Evolutionary conservation across 129 eudicot genomes (phyloP), one percentile per base, ranked within the genome.

Genomic region (Heracleum sosnowskyi): DNA sequence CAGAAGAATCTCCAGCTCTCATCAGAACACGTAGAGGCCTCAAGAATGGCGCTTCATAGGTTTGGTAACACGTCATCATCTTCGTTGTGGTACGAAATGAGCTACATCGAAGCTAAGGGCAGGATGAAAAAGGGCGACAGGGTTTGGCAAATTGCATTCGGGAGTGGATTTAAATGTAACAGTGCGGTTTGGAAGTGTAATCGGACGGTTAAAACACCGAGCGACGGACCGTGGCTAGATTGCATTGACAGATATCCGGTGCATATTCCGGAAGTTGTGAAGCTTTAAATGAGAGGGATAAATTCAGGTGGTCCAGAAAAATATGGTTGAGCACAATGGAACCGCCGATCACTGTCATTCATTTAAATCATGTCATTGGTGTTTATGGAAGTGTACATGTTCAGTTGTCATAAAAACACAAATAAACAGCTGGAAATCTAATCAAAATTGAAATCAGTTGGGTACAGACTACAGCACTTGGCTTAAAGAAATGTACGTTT

Each of bases 141-240:
- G 76, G 88, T 91, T 29, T 91, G 97, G 97, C 97, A 91, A 79
- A 91, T 91, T 29, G 97, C 88, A 44, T 89, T 91, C 53, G 97
- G 97, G 76, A 88, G 93, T 78, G 97, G 97, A 47, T 91, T 91
- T 33, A 91, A 91, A 77, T 91, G 97, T 70, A 91, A 91, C 74
- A 91, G 97, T 78, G 97, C 91, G 0, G 93, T 87, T 49, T 91
- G 93, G 97, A 82, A 81, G 83, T 87, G 91, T 80, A 85, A 88
- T 35, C 77, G 84, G 53, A 84, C 82, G 3, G 82, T 91, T 4
- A 75, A 77, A 78, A 71, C 77, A 5, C 79, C 89, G 46, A 49
- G 82, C 0, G 83, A 69, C 29, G 83, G 87, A 31, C 90, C 93
- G 22, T 91, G 97, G 97, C 75, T 29, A 60, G 91, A 91, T 68